phyloP scores from a whole-genome alignment of 331 rosid genomes.

The Phaseolus coccineus region DNA sequence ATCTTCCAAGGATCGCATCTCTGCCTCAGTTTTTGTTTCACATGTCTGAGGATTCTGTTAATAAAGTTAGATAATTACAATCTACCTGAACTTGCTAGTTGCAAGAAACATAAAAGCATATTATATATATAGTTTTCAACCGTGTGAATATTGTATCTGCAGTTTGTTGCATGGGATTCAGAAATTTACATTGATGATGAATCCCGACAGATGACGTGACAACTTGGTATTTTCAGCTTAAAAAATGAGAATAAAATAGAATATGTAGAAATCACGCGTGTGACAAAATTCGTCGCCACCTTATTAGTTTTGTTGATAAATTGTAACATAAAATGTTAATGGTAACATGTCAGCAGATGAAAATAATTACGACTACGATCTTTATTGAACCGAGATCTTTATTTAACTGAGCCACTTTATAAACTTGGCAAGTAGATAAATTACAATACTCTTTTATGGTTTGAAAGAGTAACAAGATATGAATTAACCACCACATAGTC shows the following conservation, averaged over 20 bases:
- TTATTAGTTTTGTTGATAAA: not conserved
- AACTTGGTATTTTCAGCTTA: not conserved
- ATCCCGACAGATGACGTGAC: slow-evolving; percentile 37
- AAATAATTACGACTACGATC: not conserved
- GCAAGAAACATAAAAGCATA: slow-evolving; percentile 27
- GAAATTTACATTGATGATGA: slow-evolving; percentile 60
- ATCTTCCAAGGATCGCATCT: slow-evolving; percentile 93
- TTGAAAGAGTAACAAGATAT: not conserved
- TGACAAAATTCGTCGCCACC: not conserved
- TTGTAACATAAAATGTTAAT: not conserved
- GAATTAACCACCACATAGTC: slow-evolving; percentile 4
- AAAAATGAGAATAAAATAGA: not conserved
- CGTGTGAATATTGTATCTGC: slow-evolving; percentile 48
- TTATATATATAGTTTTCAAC: not conserved
- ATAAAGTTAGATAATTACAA: slow-evolving; percentile 54
- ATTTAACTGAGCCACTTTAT: not conserved
- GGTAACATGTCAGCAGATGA: not conserved
- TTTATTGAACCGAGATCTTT: not conserved
- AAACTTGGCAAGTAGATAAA: not conserved
- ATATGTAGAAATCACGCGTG: not conserved
- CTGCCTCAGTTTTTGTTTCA: slow-evolving; percentile 78
- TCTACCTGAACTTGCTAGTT: slow-evolving; percentile 31
- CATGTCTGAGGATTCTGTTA: slow-evolving; percentile 59
- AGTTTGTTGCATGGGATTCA: slow-evolving; percentile 46
- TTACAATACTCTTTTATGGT: not conserved